Evolutionary conservation across 148 eudicot species (phyloP).

Genomic region (Talinum fruticosum): DNA sequence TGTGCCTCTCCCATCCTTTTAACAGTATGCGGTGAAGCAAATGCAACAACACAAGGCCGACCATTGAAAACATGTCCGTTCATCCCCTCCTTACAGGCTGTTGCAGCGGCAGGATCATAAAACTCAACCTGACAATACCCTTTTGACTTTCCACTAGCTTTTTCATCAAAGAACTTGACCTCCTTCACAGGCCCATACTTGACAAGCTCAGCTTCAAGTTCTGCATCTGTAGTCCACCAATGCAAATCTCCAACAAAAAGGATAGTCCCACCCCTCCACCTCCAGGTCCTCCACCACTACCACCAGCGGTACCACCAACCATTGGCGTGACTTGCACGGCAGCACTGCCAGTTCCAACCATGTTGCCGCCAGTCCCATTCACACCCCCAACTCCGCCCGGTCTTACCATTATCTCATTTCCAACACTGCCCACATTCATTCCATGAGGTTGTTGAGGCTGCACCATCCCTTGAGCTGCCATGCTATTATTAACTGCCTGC

Average conservation of each 20-base stretch:
- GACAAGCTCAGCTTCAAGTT: slow-evolving; percentile 62
- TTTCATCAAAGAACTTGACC: slow-evolving; percentile 83
- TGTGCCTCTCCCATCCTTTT: slow-evolving; percentile 79
- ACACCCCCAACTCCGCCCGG: slow-evolving; percentile 44
- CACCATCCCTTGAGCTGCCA: slow-evolving; percentile 31
- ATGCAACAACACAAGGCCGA: slow-evolving; percentile 78
- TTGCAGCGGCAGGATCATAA: slow-evolving; percentile 59
- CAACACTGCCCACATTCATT: slow-evolving; percentile 31
- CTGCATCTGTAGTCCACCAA: slow-evolving; percentile 98
- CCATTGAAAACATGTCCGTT: slow-evolving; percentile 78
- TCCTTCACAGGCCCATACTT: slow-evolving; percentile 83
- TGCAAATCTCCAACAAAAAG: slow-evolving; percentile 91
- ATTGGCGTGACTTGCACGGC: slow-evolving; percentile 24
- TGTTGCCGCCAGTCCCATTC: slow-evolving; percentile 40
- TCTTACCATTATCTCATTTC: slow-evolving; percentile 39
- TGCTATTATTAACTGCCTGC: slow-evolving; percentile 30
- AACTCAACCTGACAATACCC: slow-evolving; percentile 90
- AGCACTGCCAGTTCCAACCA: slow-evolving; percentile 28
- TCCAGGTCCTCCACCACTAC: slow-evolving; percentile 27
- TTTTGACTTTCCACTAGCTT: slow-evolving; percentile 81
- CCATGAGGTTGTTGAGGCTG: slow-evolving; percentile 39
- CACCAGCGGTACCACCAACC: slow-evolving; percentile 25
- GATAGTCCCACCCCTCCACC: slow-evolving; percentile 51
- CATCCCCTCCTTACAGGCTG: slow-evolving; percentile 85
- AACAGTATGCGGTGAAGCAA: slow-evolving; percentile 67